Percentiles rank a stretch among this genome's conserved stretches.
Conservation (phyloP, 2,329 filamentous ascomycete genomes). For the Plectosphaerella cucumerina region DNA sequence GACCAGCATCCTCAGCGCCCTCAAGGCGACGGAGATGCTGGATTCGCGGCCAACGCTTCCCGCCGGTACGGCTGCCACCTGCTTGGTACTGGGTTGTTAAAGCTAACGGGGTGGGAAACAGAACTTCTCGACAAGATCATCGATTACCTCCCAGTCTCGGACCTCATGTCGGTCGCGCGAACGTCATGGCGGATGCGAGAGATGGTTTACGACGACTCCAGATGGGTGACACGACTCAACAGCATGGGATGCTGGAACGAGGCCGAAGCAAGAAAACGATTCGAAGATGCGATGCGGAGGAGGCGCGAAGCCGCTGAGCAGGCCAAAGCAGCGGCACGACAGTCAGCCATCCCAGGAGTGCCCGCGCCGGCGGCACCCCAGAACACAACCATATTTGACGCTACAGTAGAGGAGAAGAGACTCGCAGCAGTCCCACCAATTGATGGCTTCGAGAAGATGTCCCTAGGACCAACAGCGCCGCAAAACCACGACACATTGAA, state of each 20-base stretch:
- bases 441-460: slow-evolving; percentile 80
- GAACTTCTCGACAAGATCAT: slow-evolving; percentile 87
- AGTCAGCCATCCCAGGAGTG: slow-evolving; percentile 12
- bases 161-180: slow-evolving; percentile 80
- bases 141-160: slow-evolving; percentile 80
- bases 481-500: slow-evolving; percentile 38
- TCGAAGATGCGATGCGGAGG: slow-evolving; percentile 65
- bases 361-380: slow-evolving; percentile 18
- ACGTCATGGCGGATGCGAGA: slow-evolving; percentile 84
- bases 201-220: slow-evolving; percentile 97
- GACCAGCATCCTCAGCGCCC: slow-evolving; percentile 64
- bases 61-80: slow-evolving; percentile 55
- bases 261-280: slow-evolving; percentile 71
- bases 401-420: slow-evolving; percentile 54
- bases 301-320: slow-evolving; percentile 51
- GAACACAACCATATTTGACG: slow-evolving; percentile 69
- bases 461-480: slow-evolving; percentile 39
- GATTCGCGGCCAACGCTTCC: slow-evolving; percentile 75
- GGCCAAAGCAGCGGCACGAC: slow-evolving; percentile 16
- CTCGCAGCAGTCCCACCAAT: slow-evolving; percentile 20
- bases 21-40: slow-evolving; percentile 78
- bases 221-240: slow-evolving; percentile 85
- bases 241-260: slow-evolving; percentile 94
- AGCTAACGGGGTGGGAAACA: slow-evolving; percentile 23
- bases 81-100: neutral